Base-by-base conservation (phyloP, 2,329 filamentous ascomycete genomes). In the Colletotrichum lupini region DNA sequence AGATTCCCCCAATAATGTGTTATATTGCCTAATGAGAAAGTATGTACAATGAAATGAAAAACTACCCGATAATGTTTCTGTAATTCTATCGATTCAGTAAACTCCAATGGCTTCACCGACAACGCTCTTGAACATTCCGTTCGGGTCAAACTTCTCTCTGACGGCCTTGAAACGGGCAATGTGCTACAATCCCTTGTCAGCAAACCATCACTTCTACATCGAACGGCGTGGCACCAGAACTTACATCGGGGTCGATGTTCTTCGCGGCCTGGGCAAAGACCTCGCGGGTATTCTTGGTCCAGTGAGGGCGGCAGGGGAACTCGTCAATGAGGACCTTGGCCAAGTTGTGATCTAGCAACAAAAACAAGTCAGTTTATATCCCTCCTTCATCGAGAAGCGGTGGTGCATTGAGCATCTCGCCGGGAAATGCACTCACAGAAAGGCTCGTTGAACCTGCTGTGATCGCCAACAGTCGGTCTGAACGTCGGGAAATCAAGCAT, bases 401-500 rank as follows among this genome's bases (percentile, higher is more conserved):
- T 37, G 12, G 35, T 37, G 12, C 4, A 14, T 5, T 19, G 55
- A 5, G 35, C 12, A 24, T 16, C 19, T n/a, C 37, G 19, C 16
- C n/a, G 32, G 52, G 35, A 14, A 55, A 26, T 26, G 1, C 22
- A 79, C 83, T 79, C 76, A 87, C 85, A 88, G 65, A 88, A 89
- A 3, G 82, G 80, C 77, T 87, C 86, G 68, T 88, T 88, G 75
- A 84, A 88, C 58, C 86, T 83, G 77, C 83, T 79, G 5, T 83
- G 77, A 67, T 88, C 85, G 1, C 86, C 87, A 9, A 82, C 76
- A 2, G 77, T 82, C 0, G 87, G 86, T 63, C 84, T 81, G 77
- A 85, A 88, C 24, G 80, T 83, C 2, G 87, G 87, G 75, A 88
- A 89, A 76, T 89, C 87, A 74, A 89, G 86, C 87, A 88, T 89